Percentiles rank a stretch among this genome's conserved stretches.
These are phyloP conservation scores for Mycena vulgaris DNA, from an alignment of 768 basidiomycete genomes.

Conservation along the genomic window DNA sequence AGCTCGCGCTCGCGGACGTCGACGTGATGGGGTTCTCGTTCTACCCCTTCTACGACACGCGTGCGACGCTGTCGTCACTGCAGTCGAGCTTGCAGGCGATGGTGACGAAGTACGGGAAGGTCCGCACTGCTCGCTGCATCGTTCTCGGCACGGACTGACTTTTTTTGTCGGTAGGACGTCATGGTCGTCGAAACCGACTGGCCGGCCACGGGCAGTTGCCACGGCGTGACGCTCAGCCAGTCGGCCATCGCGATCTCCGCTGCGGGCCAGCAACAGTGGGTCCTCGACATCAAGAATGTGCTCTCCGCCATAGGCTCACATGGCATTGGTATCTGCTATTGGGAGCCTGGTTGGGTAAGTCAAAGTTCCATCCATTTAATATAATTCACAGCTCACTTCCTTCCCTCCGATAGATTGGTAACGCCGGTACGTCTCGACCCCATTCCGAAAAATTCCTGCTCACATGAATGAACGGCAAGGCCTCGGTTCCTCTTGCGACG, in stretches of 20 bases:
- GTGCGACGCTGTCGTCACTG: slow-evolving; percentile 65
- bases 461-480: neutral
- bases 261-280: slow-evolving; percentile 69
- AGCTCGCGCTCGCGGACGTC: slow-evolving; percentile 63
- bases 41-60: slow-evolving; percentile 58
- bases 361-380: neutral
- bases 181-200: slow-evolving; percentile 79
- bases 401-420: slow-evolving; percentile 18
- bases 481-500: slow-evolving; percentile 17
- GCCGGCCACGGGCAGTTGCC: slow-evolving; percentile 61
- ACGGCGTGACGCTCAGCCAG: slow-evolving; percentile 61
- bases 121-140: slow-evolving; percentile 32
- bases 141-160: neutral
- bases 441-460: neutral
- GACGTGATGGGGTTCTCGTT: slow-evolving; percentile 63
- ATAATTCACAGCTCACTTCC: neutral
- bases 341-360: slow-evolving; percentile 75
- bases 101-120: slow-evolving; percentile 65
- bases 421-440: slow-evolving; percentile 3
- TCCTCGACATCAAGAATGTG: slow-evolving; percentile 63
- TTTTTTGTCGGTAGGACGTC: slow-evolving; percentile 53
- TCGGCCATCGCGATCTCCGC: slow-evolving; percentile 60
- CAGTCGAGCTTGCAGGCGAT: slow-evolving; percentile 66
- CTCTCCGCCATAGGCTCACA: slow-evolving; percentile 62
- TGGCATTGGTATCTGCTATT: slow-evolving; percentile 67